Base-by-base conservation (phyloP, 176 grass and related monocot species). In the Elymus sibiricus region DNA sequence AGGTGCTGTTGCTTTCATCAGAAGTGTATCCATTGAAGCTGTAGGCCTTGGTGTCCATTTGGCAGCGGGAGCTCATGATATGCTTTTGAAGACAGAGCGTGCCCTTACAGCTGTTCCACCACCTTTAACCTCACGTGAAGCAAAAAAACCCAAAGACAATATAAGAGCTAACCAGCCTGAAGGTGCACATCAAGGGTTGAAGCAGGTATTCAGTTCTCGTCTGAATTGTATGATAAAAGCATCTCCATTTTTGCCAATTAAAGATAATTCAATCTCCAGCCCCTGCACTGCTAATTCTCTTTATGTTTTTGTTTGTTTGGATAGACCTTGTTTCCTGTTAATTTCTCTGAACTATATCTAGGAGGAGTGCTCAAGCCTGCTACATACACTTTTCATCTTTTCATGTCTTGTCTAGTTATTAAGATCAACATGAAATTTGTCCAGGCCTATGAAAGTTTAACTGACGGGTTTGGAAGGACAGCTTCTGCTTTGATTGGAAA, bases 391-490 rank as follows among this genome's bases (percentile, higher is more conserved):
- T 43, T 43, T 59, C 34, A 37, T 22, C 47, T 17, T 19, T 81
- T 19, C 25, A 13, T 79, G 58, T 81, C 22, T 25, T 82, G 46
- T 49, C 9, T 78, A 77, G 7, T 82, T 68, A 26, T 75, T 76
- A 55, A 87, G 65, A 75, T 61, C 70, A 62, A 70, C 10, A 37
- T 70, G 51, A 70, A 80, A 79, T 15, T 86, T 64, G 35, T 84
- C 31, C 75, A 99, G 94, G 97, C 97, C 25, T 99, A 94, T 68
- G 97, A 96, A 82, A 96, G 97, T 89, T 88, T 99, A 68, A 98
- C 89, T 73, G 90, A 94, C 84, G 97, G 97, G 27, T 55, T 99
- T 80, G 90, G 90, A 83, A 92, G 94, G 67, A 91, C 90, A 34
- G 88, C 97, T 49, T 96, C 97, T 68, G 90, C 92, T 85, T 61